Base-by-base conservation (phyloP, 352 stramenopile genomes). In the Phytophthora pinifolia region DNA sequence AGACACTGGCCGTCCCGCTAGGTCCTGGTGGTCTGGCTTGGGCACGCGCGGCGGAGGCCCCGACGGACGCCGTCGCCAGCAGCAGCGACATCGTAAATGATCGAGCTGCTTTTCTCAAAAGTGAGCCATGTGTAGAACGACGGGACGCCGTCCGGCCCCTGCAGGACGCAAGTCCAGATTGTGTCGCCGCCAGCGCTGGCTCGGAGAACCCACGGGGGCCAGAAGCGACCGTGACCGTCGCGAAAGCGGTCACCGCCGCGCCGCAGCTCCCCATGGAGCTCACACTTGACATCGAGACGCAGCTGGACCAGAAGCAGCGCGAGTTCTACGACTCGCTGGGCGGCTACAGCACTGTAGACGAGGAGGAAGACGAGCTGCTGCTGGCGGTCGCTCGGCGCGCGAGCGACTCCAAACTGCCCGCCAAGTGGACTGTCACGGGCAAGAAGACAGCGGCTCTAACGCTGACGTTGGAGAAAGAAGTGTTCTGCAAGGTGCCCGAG, bases 341-440 rank as follows among this genome's bases (percentile, higher is more conserved):
- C 7, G 68, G 68, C 13, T 77, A 77, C 65, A 77, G 56, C 46
- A 77, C 68, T 29, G 53, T 74, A 41, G 68, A 77, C 54, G 65
- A 77, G 46, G 68, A 77, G 33, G 68, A 77, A 2, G 68, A 74
- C 32, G 68, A 74, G 32, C 34, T 74, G 15, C 53, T 70, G 41
- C 39, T 69, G 20, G 49, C 48, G 12, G 33, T 15, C 20, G 36
- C 25, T n/a, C 22, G 46, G 25, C 46, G 42, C 48, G 22, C 41
- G 22, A 58, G 34, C 25, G 54, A 67, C 33, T 20, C 50, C 54
- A 62, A 62, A 42, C 37, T 68, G 10, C 52, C 62, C 13, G 13
- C 48, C 6, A 63, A 58, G 39, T 62, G 44, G 55, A 48, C 37
- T 42, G 49, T 54, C 18, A 34, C 36, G 10, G 55, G 45, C n/a